Percentiles rank a stretch among this genome's conserved stretches.
Conservation (phyloP, 768 basidiomycete species). For the Podaxis mareebaensis region DNA sequence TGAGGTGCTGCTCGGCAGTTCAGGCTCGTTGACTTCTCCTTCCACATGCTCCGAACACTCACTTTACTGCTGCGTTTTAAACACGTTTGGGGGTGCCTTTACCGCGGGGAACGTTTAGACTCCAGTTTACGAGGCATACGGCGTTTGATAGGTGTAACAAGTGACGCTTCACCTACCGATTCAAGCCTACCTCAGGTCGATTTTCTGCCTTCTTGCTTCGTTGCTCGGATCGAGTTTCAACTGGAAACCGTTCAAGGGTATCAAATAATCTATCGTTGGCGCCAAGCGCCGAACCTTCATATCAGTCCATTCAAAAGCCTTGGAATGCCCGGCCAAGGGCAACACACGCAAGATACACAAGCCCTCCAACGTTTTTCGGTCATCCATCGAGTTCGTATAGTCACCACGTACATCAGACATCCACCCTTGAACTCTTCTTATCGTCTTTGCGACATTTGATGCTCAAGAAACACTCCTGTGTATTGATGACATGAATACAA, state of each 20-base stretch:
- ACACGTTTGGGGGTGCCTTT: too few relatives aligned
- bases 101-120: too few relatives aligned
- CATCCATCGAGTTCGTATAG: neutral
- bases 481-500: too few relatives aligned
- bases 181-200: neutral
- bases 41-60: too few relatives aligned
- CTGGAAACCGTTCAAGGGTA: neutral
- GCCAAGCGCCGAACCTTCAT: neutral
- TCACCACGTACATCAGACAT: neutral
- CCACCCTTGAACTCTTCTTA: too few relatives aligned
- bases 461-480: too few relatives aligned
- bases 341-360: neutral
- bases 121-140: neutral
- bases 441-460: too few relatives aligned
- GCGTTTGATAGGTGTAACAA: neutral
- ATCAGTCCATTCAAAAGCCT: neutral
- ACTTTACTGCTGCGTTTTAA: too few relatives aligned
- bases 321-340: neutral
- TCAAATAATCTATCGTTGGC: neutral
- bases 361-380: neutral
- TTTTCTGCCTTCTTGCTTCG: neutral
- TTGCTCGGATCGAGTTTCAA: neutral
- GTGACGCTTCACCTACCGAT: neutral
- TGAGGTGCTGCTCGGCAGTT: too few relatives aligned
- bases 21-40: too few relatives aligned